Evolutionary conservation across 1,284 basidiomycete species (phyloP), one percentile per base, ranked within the genome.

Genomic region (Amylostereum areolatum): DNA sequence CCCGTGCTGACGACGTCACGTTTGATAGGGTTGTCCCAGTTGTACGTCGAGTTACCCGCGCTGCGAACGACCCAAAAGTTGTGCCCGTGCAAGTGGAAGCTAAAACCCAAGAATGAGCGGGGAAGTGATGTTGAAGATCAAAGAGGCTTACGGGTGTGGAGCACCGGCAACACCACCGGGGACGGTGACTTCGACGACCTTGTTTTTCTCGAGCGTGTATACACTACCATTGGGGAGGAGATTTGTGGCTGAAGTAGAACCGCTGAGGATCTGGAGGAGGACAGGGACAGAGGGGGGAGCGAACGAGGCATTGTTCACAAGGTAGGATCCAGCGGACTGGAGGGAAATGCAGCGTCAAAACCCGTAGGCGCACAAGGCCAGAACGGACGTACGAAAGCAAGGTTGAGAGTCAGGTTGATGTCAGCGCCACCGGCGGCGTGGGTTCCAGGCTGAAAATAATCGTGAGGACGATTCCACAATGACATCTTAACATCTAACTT

Each of bases 1-100:
- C 61, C 61, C 27, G 53, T 56, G 49, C 46, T 59, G 18, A 61
- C 61, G 1, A 59, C 57, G 40, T 62, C 61, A 8, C 59, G 57
- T 39, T 46, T 51, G 29, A 61, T 53, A 3, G 73, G 72, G 48
- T 74, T 70, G 8, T 52, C 46, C 53, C 63, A 73, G 57, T 75
- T 74, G 49, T 65, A 65, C 2, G 55, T 52, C 1, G 48, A 39
- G 46, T 56, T 60, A 12, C 61, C 61, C 1, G 61, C 59, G 33
- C 51, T 57, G 25, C 62, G 57, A 28, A 67, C 56, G n/a, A 67
- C 63, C 40, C 62, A 59, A 51, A 67, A 67, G 24, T 46, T 50
- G 45, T 67, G 65, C 4, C 31, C 30, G 28, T 30, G 28, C 43
- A 34, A 4, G 18, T 29, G 24, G n/a, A 46, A n/a, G 34, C 37